phyloP scores from a whole-genome alignment of 441 rosid genomes.

The Populus hybrid region DNA sequence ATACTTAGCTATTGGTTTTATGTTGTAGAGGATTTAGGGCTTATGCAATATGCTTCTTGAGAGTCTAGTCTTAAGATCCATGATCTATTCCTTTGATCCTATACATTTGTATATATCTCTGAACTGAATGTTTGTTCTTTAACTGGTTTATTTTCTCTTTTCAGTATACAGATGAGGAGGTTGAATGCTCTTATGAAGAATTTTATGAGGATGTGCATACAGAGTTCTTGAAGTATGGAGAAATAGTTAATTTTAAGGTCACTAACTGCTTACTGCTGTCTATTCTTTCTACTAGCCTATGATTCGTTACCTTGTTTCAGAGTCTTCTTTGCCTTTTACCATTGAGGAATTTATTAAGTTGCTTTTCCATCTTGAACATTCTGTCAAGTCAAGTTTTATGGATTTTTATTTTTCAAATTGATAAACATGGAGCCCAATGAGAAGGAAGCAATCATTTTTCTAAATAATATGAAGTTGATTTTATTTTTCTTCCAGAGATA shows the following conservation, averaged over 20 bases:
- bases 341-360: conserved; percentile 1
- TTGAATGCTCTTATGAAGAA: conserved; percentile 76
- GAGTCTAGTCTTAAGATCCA: not conserved
- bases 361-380: not conserved
- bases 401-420: not conserved
- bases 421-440: conserved; percentile 3
- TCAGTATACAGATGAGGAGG: conserved; percentile 93
- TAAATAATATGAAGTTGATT: not conserved
- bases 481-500: not conserved
- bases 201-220: conserved; percentile 98
- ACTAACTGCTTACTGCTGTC: conserved; percentile 18
- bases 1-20: not conserved
- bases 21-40: not conserved
- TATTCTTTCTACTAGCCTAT: conserved; percentile 7
- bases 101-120: not conserved
- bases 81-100: not conserved
- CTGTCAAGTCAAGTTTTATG: not conserved
- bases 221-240: conserved; percentile 92
- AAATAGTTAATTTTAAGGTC: conserved; percentile 95
- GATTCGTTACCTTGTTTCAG: not conserved
- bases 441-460: not conserved
- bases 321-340: not conserved
- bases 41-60: not conserved
- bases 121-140: conserved; percentile 8
- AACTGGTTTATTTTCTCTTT: conserved; percentile 28